Evolutionary conservation across 495 filamentous ascomycete genomes (phyloP), one percentile per base, ranked within the genome.

Genomic region (Podospora didyma): DNA sequence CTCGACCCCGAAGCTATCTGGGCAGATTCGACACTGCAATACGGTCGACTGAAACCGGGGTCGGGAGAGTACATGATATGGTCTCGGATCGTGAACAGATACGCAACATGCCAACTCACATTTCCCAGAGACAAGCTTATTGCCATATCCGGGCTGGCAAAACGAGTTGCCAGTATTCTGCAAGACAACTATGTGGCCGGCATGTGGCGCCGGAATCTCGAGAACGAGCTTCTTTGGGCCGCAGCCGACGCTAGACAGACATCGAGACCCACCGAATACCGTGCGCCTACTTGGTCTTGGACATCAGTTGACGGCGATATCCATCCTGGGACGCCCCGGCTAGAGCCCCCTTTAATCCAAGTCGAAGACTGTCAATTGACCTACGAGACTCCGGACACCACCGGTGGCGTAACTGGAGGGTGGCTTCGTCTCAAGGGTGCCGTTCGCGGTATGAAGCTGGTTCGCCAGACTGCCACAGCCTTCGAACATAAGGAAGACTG

Each of bases 181-280:
- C 12, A 49, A 21, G 53, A 56, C 34, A 22, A 49, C 23, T 56
- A 56, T 31, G 22, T 56, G 2, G 46, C 45, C 21, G 42, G 50
- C 23, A 58, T 53, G 55, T 56, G 53, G 46, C 53, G 53, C 26
- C 24, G 24, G 5, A 21, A 56, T 7, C 53, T 49, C 14, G 53
- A 56, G 26, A 17, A 19, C 45, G 45, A 56, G 37, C 51, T 53
- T 19, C 55, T 53, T 5, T 58, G 50, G 39, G 14, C 14, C 0
- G 41, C 31, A 7, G n/a, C 14, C 21, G 37, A 20, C 34, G 0
- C 37, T 1, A 0, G 11, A 16, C n/a, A 6, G n/a, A 28, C 37
- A 11, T 24, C 39, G 19, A 54, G 44, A n/a, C 4, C 22, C 3
- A 5, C 23, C 20, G 19, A 54, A 34, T 54, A 54, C 9, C 44